Percentiles rank a stretch among this genome's conserved stretches.
Conservation (phyloP, 305 asterid species). For the Andrographis paniculata region DNA sequence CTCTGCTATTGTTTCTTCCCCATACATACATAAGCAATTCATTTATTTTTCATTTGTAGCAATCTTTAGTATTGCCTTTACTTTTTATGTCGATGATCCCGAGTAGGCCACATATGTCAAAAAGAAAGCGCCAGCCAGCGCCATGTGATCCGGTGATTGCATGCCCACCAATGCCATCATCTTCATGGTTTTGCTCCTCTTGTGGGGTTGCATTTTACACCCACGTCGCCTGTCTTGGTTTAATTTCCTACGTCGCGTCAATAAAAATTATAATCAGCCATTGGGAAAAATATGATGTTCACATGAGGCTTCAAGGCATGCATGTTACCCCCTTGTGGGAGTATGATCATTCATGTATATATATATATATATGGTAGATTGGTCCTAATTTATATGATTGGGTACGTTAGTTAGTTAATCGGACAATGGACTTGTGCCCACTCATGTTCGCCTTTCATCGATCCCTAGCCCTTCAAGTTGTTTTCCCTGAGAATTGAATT, state of each 20-base stretch:
- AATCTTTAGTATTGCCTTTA: slow-evolving; percentile 6
- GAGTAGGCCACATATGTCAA: slow-evolving; percentile 23
- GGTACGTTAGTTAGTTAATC: not conserved
- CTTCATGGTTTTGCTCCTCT: slow-evolving; percentile 21
- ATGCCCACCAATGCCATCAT: slow-evolving; percentile 51
- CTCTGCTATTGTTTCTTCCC: slow-evolving; percentile 45
- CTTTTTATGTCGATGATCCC: not conserved
- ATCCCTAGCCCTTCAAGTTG: not conserved
- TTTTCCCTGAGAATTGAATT: not conserved
- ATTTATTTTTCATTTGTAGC: slow-evolving; percentile 12
- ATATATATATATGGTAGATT: no score
- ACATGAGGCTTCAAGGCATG: not conserved
- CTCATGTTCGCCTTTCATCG: not conserved
- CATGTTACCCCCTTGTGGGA: not conserved
- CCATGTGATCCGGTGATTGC: slow-evolving; percentile 72
- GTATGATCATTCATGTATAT: not conserved
- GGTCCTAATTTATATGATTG: no score
- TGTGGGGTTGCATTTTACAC: slow-evolving; percentile 29
- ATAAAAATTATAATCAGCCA: not conserved
- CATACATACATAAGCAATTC: slow-evolving; percentile 27
- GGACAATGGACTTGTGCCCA: not conserved
- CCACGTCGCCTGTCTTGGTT: slow-evolving; percentile 18
- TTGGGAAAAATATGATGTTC: not conserved
- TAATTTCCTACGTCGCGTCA: no score
- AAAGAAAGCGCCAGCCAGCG: slow-evolving; percentile 33